These are phyloP conservation scores for Ceratopteris richardii DNA, from an alignment of 75 land plant genomes.

Conservation along the genomic window DNA sequence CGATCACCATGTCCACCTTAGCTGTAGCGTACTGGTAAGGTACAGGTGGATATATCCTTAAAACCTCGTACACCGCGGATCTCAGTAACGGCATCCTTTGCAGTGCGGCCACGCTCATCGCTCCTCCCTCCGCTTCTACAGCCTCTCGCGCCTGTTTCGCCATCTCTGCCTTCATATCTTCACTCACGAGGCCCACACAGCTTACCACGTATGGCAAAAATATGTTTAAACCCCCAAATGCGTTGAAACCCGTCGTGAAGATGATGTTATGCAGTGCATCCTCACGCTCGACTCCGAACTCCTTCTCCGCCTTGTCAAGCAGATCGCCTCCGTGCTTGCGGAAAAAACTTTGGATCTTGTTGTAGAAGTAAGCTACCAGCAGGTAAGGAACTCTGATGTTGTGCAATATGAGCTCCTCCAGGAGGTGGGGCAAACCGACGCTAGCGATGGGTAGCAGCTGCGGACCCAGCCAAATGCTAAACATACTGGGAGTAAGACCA, in stretches of 20 bases:
- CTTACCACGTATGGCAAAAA: constrained; percentile 44
- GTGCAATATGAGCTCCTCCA: constrained; percentile 51
- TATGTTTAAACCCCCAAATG: constrained; percentile 64
- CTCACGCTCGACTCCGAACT: constrained; percentile 33
- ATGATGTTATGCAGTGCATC: constrained; percentile 73
- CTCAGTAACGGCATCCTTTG: constrained; percentile 19
- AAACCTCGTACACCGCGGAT: constrained; percentile 62
- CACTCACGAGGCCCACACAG: constrained; percentile 36
- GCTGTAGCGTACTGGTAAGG: constrained; percentile 68
- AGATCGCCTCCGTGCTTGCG: constrained; percentile 14
- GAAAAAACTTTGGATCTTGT: constrained; percentile 33
- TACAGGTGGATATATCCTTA: constrained; percentile 77
- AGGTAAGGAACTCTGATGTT: constrained; percentile 32
- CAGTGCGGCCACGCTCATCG: constrained; percentile 29
- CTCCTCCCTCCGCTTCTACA: constrained; percentile 26
- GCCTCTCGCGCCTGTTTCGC: constrained; percentile 47
- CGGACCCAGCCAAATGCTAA: constrained; percentile 41
- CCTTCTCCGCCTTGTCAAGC: constrained; percentile 35
- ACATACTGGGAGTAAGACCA: constrained; percentile 22
- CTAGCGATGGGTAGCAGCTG: constrained; percentile 53
- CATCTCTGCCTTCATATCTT: constrained; percentile 29
- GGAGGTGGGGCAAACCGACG: constrained; percentile 41
- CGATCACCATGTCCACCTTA: constrained; percentile 44
- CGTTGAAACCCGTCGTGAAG: constrained; percentile 55
- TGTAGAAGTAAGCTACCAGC: constrained; percentile 35